These are phyloP conservation scores for Pichiaceae sp. DNA, from an alignment of 1,139 yeast genomes.

Conservation along the genomic window DNA sequence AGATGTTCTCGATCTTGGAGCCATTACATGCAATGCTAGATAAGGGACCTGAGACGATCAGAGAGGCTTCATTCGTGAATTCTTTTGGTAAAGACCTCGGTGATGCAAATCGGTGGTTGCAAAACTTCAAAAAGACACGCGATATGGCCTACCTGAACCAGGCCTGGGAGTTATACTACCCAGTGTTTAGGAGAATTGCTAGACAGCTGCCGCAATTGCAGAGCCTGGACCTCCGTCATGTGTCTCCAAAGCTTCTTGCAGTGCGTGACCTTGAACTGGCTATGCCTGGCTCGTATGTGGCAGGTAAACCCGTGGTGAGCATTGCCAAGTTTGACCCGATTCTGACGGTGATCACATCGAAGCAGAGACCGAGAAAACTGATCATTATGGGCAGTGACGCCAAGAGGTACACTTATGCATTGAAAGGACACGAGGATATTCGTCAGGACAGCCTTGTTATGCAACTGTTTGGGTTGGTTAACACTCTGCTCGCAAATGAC, in stretches of 20 bases:
- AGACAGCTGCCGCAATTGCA: constrained; percentile 84
- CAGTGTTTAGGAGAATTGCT: constrained; percentile 84
- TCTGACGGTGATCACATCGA: constrained; percentile 84
- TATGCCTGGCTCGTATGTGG: constrained; percentile 86
- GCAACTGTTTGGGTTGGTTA: constrained; percentile 95
- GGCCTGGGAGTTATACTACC: constrained; percentile 96
- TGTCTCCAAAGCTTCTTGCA: constrained; percentile 79
- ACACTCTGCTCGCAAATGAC: constrained; percentile 80
- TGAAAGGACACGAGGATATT: constrained; percentile 97
- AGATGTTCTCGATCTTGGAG: constrained; percentile 86
- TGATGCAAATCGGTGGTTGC: constrained; percentile 92
- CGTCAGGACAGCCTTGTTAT: constrained; percentile 96
- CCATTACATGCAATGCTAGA: constrained; percentile 80
- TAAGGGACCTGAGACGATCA: constrained; percentile 83
- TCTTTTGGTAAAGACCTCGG: constrained; percentile 89
- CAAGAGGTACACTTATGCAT: constrained; percentile 66
- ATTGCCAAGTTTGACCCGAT: constrained; percentile 75
- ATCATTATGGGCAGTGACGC: constrained; percentile 86
- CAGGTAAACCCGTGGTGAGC: constrained; percentile 72
- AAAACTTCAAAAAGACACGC: constrained; percentile 73
- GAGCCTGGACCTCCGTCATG: constrained; percentile 83
- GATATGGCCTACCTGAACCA: constrained; percentile 87
- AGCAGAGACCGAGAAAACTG: constrained; percentile 88
- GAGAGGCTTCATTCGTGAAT: constrained; percentile 89
- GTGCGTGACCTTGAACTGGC: constrained; percentile 81